phyloP scores from a whole-genome alignment of 139 green algal genomes.

The Cymbomonas tetramitiformis region DNA sequence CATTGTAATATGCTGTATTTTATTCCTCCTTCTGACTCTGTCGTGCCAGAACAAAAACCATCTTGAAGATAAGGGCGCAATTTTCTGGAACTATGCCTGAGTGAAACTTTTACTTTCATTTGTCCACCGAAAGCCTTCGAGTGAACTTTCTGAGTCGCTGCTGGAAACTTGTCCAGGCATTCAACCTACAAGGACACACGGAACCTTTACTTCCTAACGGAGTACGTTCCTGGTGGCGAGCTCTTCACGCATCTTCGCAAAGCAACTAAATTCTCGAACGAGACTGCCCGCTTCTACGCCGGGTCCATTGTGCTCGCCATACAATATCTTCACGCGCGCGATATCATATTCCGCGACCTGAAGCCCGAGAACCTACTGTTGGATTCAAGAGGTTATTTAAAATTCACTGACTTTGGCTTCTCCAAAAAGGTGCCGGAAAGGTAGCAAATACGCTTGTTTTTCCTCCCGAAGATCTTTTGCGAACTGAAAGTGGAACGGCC shows the following conservation, averaged over 20 bases:
- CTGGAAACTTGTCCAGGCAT: too few relatives aligned
- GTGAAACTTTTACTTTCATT: too few relatives aligned
- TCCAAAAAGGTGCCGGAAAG: constrained; percentile 72
- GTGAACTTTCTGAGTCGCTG: too few relatives aligned
- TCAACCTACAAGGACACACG: constrained; percentile 49
- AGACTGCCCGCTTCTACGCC: constrained; percentile 18
- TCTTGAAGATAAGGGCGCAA: too few relatives aligned
- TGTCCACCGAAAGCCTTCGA: too few relatives aligned
- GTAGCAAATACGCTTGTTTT: too few relatives aligned
- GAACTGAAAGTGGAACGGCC: too few relatives aligned
- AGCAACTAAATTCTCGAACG: constrained; percentile 5
- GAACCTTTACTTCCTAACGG: constrained; percentile 62
- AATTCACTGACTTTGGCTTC: constrained; percentile 35
- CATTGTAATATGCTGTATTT: too few relatives aligned
- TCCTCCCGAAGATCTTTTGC: too few relatives aligned
- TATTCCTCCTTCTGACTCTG: too few relatives aligned
- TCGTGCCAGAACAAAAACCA: too few relatives aligned
- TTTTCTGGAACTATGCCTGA: too few relatives aligned
- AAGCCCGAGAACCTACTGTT: constrained; percentile 11
- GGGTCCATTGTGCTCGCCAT: constrained; percentile 9
- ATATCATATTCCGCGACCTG: constrained; percentile 9
- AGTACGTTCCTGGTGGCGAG: constrained; percentile 62
- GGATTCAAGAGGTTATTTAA: neutral
- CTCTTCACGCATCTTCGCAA: constrained; percentile 50
- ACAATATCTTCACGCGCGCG: constrained; percentile 29